Base-by-base conservation (phyloP, 164 flowering plant species). In the Echeveria elegans region DNA sequence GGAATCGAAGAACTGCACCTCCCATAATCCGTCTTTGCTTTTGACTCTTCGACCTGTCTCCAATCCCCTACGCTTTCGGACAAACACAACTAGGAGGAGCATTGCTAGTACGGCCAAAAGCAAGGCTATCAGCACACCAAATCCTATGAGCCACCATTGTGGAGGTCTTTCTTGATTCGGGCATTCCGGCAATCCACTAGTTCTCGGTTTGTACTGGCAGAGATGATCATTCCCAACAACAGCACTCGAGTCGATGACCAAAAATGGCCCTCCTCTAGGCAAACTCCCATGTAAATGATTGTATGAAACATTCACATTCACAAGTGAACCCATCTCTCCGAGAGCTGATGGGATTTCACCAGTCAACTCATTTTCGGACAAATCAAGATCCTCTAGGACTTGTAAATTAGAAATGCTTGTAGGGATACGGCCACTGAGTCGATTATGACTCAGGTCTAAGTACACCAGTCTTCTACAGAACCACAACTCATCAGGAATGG, bases 221-320 rank as follows among this genome's bases (percentile, higher is more conserved):
- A 90, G 88, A n/a, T 74, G 41, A 67, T 88, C 52, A 66, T 88
- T 92, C 0, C 96, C 97, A 0, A 73, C 69, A 0, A 92, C 85
- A 0, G 88, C 80, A 65, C 80, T 86, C 0, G 85, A 76, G 32
- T 86, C 87, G 23, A 90, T 86, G 23, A 84, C 86, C 12, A 85
- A 73, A 66, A 92, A 92, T 0, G 85, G 90, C 38, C 83, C 96
- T 5, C 90, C 83, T 5, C 77, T 65, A 9, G 98, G 96, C 40
- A 90, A 72, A 32, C 73, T 69, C 8, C 96, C 96, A 11, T 75
- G 78, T 60, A 92, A 71, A 58, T 76, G 78, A 65, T 90, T 92
- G 76, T 87, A 75, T 2, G 96, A 90, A 48, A 92, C 67, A 67
- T 90, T 92, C 21, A 90, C 82, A 63, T 81, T 73, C 40, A 85